Evolutionary conservation across 768 basidiomycete species (phyloP).

Genomic region (Mycena belliarum): DNA sequence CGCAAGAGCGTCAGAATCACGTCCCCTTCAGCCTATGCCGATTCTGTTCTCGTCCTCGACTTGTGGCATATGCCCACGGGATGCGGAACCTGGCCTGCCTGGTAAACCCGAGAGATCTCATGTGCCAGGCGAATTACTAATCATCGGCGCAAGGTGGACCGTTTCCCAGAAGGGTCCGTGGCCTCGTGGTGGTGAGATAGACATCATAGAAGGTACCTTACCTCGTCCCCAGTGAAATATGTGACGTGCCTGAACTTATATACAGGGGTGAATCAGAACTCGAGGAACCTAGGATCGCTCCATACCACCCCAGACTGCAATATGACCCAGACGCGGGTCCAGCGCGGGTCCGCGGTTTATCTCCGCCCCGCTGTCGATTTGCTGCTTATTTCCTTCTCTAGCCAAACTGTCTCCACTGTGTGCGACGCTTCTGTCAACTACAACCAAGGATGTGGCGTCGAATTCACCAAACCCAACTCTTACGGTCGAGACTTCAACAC

Average conservation of each 20-base stretch:
- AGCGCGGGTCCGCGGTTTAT: constrained; percentile 45
- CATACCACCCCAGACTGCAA: constrained; percentile 54
- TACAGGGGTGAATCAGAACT: constrained; percentile 48
- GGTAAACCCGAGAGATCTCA: constrained; percentile 28
- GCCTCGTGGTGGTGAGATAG: constrained; percentile 64
- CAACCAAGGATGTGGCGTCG: constrained; percentile 43
- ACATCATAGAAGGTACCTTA: constrained; percentile 55
- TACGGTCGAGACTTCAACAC: constrained; percentile 52
- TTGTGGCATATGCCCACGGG: constrained; percentile 62
- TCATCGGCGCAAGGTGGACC: constrained; percentile 37
- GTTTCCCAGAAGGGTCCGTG: constrained; percentile 51
- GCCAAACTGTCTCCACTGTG: constrained; percentile 40
- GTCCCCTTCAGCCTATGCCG: constrained; percentile 45
- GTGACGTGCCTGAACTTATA: not conserved
- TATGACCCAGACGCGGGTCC: constrained; percentile 41
- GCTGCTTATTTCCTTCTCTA: constrained; percentile 23
- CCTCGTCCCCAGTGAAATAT: not conserved
- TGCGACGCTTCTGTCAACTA: constrained; percentile 47
- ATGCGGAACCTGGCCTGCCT: constrained; percentile 64
- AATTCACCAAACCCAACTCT: constrained; percentile 38
- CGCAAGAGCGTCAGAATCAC: constrained; percentile 57
- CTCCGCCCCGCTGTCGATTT: not conserved
- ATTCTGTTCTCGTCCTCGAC: constrained; percentile 52
- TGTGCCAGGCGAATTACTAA: not conserved
- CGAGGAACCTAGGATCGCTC: constrained; percentile 50